These are phyloP conservation scores for Cytospora mali DNA, from an alignment of 2,329 filamentous ascomycete genomes.

Conservation along the genomic window DNA sequence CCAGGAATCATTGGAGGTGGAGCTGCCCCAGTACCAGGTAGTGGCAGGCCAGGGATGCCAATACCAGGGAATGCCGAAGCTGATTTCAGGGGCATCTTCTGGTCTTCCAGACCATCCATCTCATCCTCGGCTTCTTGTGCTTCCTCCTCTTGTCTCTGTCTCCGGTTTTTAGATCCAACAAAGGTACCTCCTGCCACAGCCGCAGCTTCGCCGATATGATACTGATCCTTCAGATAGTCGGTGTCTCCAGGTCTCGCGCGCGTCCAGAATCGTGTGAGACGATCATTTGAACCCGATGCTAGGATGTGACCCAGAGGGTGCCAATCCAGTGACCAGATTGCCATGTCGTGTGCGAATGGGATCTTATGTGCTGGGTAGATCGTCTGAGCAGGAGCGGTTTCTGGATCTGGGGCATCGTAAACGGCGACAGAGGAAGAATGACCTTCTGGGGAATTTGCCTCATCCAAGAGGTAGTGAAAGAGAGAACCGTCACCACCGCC, in stretches of 20 bases:
- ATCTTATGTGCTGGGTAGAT: constrained; percentile 89
- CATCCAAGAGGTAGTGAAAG: constrained; percentile 93
- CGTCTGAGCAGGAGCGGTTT: constrained; percentile 81
- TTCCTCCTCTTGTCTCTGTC: constrained; percentile 86
- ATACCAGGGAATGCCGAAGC: constrained; percentile 53
- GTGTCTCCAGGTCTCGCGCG: constrained; percentile 84
- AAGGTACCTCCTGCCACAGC: constrained; percentile 95
- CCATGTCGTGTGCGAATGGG: constrained; percentile 87
- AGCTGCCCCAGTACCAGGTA: constrained; percentile 41
- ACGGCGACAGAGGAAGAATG: constrained; percentile 73
- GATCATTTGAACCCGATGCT: constrained; percentile 93
- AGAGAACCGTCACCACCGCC: constrained; percentile 89
- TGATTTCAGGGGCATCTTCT: constrained; percentile 72
- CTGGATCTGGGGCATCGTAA: constrained; percentile 81
- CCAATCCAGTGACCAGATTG: constrained; percentile 98
- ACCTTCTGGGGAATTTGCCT: constrained; percentile 82
- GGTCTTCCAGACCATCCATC: constrained; percentile 87
- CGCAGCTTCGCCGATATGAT: constrained; percentile 91
- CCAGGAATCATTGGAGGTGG: constrained; percentile 52
- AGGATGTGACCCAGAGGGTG: constrained; percentile 95
- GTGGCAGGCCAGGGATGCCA: constrained; percentile 60
- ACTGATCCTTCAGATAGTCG: constrained; percentile 85
- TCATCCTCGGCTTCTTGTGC: constrained; percentile 94
- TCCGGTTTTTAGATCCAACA: constrained; percentile 76
- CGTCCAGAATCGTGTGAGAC: constrained; percentile 96